Evolutionary conservation across 495 filamentous ascomycete species (phyloP).

Genomic region (Penicillium alfredii): DNA sequence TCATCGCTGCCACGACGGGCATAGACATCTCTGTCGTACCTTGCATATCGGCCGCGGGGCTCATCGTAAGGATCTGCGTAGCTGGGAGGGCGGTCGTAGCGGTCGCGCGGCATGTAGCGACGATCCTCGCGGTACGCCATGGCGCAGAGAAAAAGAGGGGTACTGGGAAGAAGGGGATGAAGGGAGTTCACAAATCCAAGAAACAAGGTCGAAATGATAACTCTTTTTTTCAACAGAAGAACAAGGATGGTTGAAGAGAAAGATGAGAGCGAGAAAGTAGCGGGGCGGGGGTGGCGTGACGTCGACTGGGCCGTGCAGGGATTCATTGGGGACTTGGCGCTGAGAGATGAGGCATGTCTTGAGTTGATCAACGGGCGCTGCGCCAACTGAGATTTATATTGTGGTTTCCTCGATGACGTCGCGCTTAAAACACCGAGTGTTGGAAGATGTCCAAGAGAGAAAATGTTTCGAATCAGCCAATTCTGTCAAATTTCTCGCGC

Average conservation of each 20-base stretch:
- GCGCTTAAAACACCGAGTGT: too few species aligned
- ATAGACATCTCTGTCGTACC: constrained; percentile 41
- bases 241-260: constrained; percentile 8
- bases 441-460: too few species aligned
- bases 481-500: too few species aligned
- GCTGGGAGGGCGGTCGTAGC: constrained; percentile 24
- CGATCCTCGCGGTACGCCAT: constrained; percentile 43
- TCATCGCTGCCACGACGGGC: constrained; percentile 52
- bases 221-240: constrained; percentile 14
- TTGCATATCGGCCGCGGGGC: constrained; percentile 12
- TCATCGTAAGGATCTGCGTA: constrained; percentile 33
- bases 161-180: constrained; percentile 5
- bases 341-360: constrained; percentile 11
- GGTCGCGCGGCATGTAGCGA: constrained; percentile 28
- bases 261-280: constrained; percentile 4
- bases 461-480: too few species aligned
- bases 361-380: too few species aligned
- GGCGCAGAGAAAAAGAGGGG: constrained; percentile 5
- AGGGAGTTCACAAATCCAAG: background rate
- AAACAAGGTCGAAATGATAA: constrained; percentile 10
- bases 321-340: constrained; percentile 11
- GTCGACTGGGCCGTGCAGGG: constrained; percentile 14
- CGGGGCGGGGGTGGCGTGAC: constrained; percentile 26
- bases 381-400: too few species aligned
- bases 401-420: too few species aligned